Evolutionary conservation across 2,329 filamentous ascomycete genomes (phyloP), one percentile per base, ranked within the genome.

Genomic region (Monilinia polystroma): DNA sequence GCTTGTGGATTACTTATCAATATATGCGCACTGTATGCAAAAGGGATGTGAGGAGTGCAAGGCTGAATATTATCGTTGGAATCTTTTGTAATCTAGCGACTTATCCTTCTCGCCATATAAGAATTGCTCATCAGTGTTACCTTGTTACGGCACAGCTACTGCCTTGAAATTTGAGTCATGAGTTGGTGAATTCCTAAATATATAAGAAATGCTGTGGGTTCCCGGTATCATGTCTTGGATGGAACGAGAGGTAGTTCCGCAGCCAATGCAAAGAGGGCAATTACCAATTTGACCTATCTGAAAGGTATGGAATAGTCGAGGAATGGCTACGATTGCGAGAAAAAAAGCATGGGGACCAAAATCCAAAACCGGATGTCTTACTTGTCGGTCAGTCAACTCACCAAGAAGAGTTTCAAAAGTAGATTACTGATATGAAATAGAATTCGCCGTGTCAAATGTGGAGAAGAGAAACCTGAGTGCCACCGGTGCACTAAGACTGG

Each of bases 391-490:
- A 63, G 70, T 71, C 38, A 53, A 53, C 4, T 23, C 23, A 3
- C 35, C 10, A 14, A 4, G n/a, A 20, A n/a, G 38, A 55, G 23
- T 20, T 18, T 14, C 16, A 23, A 53, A 18, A 16, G 26, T 20
- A 43, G 47, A 58, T 67, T n/a, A 66, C 52, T 66, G 35, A 38
- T 52, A 35, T 4, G 12, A 53, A 45, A 7, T 66, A 75, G 74
- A 60, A 71, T 73, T 20, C 68, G 73, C n/a, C 68, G 73, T 66
- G 72, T 76, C 4, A 75, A 75, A 55, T 76, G 74, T 49, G 74
- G 72, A 29, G 74, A 75, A 67, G 70, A 72, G 38, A 73, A 70
- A 58, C 74, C 74, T 3, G 69, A 70, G 32, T 75, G 74, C 52
- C 70, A 70, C 58, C 68, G 71, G 66, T 75, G 73, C 67, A 73